phyloP scores from a whole-genome alignment of 83 land plant species.

The Picea abies region DNA sequence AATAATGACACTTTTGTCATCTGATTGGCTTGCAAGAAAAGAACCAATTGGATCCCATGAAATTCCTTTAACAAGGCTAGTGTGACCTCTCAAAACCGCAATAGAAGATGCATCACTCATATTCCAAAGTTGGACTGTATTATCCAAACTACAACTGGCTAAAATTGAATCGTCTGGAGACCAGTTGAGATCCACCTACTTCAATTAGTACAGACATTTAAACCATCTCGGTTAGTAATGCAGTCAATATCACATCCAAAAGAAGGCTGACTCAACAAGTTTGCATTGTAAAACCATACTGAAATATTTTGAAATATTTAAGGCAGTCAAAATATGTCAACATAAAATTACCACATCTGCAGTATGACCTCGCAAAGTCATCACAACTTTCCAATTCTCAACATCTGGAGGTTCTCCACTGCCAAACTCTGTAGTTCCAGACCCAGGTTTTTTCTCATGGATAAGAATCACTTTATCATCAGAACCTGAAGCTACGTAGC shows the following conservation, averaged over 20 bases:
- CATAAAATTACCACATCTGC: constrained; percentile 92
- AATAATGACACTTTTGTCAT: constrained; percentile 93
- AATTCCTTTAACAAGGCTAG: constrained; percentile 95
- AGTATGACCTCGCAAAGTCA: constrained; percentile 95
- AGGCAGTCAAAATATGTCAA: background rate
- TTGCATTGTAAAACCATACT: background rate
- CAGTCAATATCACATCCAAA: background rate
- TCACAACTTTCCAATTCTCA: constrained; percentile 95
- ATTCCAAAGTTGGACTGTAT: constrained; percentile 92
- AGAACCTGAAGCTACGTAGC: constrained; percentile 90
- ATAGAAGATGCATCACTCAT: constrained; percentile 76
- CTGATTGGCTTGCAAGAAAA: constrained; percentile 94
- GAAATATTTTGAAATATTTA: background rate
- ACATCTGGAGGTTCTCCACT: constrained; percentile 99
- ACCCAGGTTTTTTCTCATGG: constrained; percentile 91
- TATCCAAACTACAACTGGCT: constrained; percentile 95
- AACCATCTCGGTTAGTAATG: constrained; percentile 12
- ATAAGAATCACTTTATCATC: constrained; percentile 88
- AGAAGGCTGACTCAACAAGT: background rate
- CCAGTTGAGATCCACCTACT: constrained; percentile 99
- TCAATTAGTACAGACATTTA: constrained; percentile 38
- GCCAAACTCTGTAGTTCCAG: constrained; percentile 96
- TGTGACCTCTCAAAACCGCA: constrained; percentile 85
- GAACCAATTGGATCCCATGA: constrained; percentile 99
- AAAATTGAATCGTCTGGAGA: constrained; percentile 92